Evolutionary conservation across 2,329 filamentous ascomycete species (phyloP), one percentile per base, ranked within the genome.

Genomic region (Ophiostoma angusticollis): DNA sequence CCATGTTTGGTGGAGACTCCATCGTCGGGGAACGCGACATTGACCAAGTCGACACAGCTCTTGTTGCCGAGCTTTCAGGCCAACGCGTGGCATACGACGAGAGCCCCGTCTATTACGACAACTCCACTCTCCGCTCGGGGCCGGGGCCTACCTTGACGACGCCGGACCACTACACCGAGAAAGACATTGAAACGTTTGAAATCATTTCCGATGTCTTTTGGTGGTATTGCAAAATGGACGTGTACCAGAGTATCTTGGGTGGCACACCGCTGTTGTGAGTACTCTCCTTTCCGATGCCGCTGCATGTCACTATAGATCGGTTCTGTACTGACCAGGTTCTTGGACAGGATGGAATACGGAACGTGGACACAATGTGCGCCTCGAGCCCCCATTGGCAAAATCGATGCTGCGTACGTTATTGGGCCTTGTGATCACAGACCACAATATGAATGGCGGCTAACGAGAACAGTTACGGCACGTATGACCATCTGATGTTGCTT

Each of bases 201-300:
- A 79, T 82, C 13, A 67, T 91, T 28, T 76, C 82, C 47, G 91
- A 96, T 58, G 61, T 96, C 5, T 93, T 82, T 54, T 98, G 89
- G 87, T 95, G 86, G 83, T 95, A 87, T 55, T 80, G 74, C 50
- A 93, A 94, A 58, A 91, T 95, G 65, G 91, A 96, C 56, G 76
- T 83, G 8, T 93, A 89, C 50, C 89, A 95, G 56, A 86, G 84
- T 54, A 74, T 95, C 44, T 64, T 96, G 18, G 91, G 87, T 48
- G 89, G 85, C 8, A 87, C 89, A 30, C 72, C 72, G 45, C 65
- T 93, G 33, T 79, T 95, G 85, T 94, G 65, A 70, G 85, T 70
- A 18, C 5, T 22, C n/a, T n/a, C n/a, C n/a, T n/a, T n/a, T n/a
- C n/a, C n/a, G n/a, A n/a, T n/a, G n/a, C n/a, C n/a, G n/a, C n/a